These are phyloP conservation scores for Calonectria pauciramosa DNA, from an alignment of 2,329 filamentous ascomycete species.

Conservation along the genomic window DNA sequence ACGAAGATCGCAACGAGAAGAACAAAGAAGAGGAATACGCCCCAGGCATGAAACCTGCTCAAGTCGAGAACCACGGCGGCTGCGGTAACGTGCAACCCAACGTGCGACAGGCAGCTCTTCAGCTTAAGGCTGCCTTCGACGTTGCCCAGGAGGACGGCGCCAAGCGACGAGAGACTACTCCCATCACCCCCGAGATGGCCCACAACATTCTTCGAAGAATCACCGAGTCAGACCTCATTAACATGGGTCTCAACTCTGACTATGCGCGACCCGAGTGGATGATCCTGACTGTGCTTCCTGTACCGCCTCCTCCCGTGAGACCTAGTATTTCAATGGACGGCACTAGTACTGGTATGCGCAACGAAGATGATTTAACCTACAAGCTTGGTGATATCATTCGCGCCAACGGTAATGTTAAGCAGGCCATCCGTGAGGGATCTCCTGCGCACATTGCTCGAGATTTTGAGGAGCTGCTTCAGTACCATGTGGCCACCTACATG, in stretches of 20 bases:
- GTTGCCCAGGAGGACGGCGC: slow-evolving; percentile 74
- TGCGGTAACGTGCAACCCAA: slow-evolving; percentile 93
- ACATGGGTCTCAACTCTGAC: slow-evolving; percentile 93
- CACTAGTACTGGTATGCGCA: slow-evolving; percentile 90
- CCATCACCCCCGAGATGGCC: slow-evolving; percentile 86
- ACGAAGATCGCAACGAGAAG: slow-evolving; percentile 78
- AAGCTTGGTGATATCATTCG: slow-evolving; percentile 99
- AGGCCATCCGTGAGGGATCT: slow-evolving; percentile 91
- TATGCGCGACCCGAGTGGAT: slow-evolving; percentile 99
- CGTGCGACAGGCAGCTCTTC: slow-evolving; percentile 88
- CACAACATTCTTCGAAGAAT: slow-evolving; percentile 91
- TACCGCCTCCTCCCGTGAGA: slow-evolving; percentile 94
- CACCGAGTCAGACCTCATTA: slow-evolving; percentile 81
- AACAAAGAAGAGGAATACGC: slow-evolving; percentile 79
- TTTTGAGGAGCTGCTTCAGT: slow-evolving; percentile 93
- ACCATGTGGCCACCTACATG: slow-evolving; percentile 99
- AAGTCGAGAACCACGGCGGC: slow-evolving; percentile 78
- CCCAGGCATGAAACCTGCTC: slow-evolving; percentile 67
- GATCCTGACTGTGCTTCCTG: slow-evolving; percentile 93
- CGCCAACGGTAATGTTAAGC: slow-evolving; percentile 93
- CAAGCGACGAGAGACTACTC: slow-evolving; percentile 82
- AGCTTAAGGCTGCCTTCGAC: slow-evolving; percentile 84
- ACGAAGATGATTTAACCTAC: slow-evolving; percentile 99
- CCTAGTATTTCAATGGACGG: slow-evolving; percentile 98
- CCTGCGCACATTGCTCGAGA: slow-evolving; percentile 92